phyloP scores from a whole-genome alignment of 2,329 filamentous ascomycete species.

The Aspergillus vadensis region DNA sequence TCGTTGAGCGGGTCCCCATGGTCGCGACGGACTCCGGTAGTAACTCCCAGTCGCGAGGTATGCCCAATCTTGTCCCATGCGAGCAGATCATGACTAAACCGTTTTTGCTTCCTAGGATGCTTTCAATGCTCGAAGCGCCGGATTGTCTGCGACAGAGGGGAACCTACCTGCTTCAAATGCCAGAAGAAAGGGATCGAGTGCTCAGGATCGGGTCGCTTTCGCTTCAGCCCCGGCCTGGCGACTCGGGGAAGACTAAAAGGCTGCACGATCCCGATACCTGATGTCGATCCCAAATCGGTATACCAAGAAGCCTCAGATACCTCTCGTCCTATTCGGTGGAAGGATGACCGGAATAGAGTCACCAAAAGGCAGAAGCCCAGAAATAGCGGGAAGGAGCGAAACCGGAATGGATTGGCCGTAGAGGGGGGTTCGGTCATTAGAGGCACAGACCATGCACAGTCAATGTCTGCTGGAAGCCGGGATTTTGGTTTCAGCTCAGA shows the following conservation, averaged over 20 bases:
- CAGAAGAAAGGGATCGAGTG: constrained; percentile 33
- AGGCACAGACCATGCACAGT: too few species aligned
- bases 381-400: not conserved
- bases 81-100: not conserved
- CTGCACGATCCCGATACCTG: constrained; percentile 13
- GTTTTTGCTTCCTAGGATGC: constrained; percentile 28
- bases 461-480: not conserved
- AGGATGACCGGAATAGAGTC: not conserved
- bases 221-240: constrained; percentile 29
- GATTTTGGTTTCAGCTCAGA: not conserved
- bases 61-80: too few species aligned
- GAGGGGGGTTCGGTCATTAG: not conserved
- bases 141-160: constrained; percentile 38
- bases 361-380: not conserved
- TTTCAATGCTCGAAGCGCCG: constrained; percentile 41
- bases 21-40: not conserved
- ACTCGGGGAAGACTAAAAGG: constrained; percentile 23
- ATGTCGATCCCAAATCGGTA: not conserved
- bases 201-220: constrained; percentile 32
- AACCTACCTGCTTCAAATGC: constrained; percentile 38
- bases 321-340: not conserved
- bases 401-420: not conserved
- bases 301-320: not conserved
- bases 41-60: constrained; percentile 8
- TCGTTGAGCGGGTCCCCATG: not conserved